Base-by-base conservation (phyloP, 768 basidiomycete genomes). In the Porpolomopsis calyptriformis region DNA sequence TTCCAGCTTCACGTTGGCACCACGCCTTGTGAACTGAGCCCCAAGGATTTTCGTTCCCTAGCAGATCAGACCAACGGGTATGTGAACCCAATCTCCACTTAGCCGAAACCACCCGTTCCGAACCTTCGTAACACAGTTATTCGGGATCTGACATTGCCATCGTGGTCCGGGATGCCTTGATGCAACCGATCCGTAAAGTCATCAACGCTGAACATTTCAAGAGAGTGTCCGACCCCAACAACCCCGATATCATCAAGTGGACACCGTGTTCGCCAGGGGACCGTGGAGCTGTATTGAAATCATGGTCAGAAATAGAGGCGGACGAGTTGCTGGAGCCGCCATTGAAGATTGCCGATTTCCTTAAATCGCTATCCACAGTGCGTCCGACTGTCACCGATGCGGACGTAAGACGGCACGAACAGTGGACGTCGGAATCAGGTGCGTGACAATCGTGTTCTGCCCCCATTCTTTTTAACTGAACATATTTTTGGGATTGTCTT, bases 121-220 rank as follows among this genome's bases (percentile, higher is more conserved):
- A 38, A n/a, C 12, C 26, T 12, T 29, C 20, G 14, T 3, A 7
- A 22, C 24, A 2, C 29, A 40, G 46, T 10, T 47, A 41, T 31
- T 40, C 46, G 4, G 22, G 45, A 18, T 38, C 44, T 47, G 37
- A 46, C 38, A 91, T 99, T 43, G 80, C 93, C 2, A 85, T 93
- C 52, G 72, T 94, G 43, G 94, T 97, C 20, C 83, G 92, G 47
- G 94, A 98, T 57, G 93, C 94, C 0, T 74, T 99, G 52, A 99
- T 98, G 94, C 93, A 98, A 60, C 94, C 94, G 1, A 88, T 99
- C 11, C 80, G 94, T 44, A 98, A 99, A 61, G 90, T 99, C 37
- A 77, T 97, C 40, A 80, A 82, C 18, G 92, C 96, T 2, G 96
- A 92, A 1, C 94, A 99, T 64, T 99, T 99, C 68, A 91, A 91